These are phyloP conservation scores for Elongisporangium undulatum DNA, from an alignment of 352 stramenopile species.

Conservation along the genomic window DNA sequence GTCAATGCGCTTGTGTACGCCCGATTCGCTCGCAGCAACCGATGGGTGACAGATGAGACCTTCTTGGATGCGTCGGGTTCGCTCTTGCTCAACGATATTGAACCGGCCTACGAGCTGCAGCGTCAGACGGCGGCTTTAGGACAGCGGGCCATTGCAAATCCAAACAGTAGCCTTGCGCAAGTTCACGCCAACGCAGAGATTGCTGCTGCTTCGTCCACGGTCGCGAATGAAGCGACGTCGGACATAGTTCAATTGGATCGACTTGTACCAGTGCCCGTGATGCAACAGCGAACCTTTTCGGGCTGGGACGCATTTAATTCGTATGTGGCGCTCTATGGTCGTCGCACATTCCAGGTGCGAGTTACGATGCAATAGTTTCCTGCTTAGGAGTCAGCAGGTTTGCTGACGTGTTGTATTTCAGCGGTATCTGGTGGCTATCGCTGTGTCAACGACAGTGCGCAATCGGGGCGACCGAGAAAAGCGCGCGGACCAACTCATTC, in stretches of 20 bases:
- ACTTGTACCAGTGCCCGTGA: background rate
- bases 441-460: background rate
- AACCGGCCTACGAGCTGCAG: background rate
- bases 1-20: background rate
- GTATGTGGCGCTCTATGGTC: background rate
- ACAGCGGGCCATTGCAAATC: background rate
- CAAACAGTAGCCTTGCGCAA: background rate
- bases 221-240: background rate
- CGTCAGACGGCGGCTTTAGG: background rate
- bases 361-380: background rate
- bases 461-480: background rate
- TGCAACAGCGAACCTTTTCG: background rate
- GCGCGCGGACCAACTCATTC: background rate
- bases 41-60: background rate
- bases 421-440: background rate
- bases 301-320: background rate
- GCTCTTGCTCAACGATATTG: background rate
- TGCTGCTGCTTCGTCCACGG: background rate
- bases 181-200: background rate
- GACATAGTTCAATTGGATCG: background rate
- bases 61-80: background rate
- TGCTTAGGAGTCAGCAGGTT: background rate
- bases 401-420: background rate
- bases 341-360: background rate
- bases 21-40: background rate